Conservation (phyloP, 179 eudicot genomes). For the Heliamphora pulchella region DNA sequence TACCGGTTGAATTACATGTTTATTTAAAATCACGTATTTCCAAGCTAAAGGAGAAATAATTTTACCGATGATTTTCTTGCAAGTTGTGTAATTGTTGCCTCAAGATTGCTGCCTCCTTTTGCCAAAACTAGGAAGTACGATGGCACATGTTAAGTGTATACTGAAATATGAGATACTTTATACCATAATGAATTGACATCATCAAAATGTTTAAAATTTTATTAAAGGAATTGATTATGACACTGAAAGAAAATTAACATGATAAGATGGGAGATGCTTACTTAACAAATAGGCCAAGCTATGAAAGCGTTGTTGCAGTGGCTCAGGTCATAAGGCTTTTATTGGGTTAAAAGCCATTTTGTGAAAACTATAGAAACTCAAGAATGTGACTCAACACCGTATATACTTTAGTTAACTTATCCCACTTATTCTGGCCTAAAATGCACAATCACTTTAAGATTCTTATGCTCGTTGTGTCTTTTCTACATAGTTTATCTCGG, state of each 20-base stretch:
- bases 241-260: not conserved
- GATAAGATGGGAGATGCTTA: not conserved
- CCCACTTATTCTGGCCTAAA: not conserved
- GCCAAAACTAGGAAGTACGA: slow-evolving; percentile 57
- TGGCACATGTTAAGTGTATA: slow-evolving; percentile 6
- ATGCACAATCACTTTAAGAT: not conserved
- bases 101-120: slow-evolving; percentile 66
- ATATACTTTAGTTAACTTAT: not conserved
- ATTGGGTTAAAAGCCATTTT: not conserved
- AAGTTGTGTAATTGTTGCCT: slow-evolving; percentile 66
- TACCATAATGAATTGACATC: not conserved
- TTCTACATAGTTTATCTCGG: not conserved
- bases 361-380: too few relatives aligned
- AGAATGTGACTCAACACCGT: too few relatives aligned
- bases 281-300: slow-evolving; percentile 1
- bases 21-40: not conserved
- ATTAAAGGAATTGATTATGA: not conserved
- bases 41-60: slow-evolving; percentile 4
- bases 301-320: not conserved
- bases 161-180: not conserved
- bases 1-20: not conserved
- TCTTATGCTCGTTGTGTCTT: not conserved
- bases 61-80: slow-evolving; percentile 72
- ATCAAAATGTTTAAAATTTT: not conserved
- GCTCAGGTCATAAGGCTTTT: not conserved